phyloP scores from a whole-genome alignment of 192 early-diverging fungal genomes.

The Umbelopsis isabellina region DNA sequence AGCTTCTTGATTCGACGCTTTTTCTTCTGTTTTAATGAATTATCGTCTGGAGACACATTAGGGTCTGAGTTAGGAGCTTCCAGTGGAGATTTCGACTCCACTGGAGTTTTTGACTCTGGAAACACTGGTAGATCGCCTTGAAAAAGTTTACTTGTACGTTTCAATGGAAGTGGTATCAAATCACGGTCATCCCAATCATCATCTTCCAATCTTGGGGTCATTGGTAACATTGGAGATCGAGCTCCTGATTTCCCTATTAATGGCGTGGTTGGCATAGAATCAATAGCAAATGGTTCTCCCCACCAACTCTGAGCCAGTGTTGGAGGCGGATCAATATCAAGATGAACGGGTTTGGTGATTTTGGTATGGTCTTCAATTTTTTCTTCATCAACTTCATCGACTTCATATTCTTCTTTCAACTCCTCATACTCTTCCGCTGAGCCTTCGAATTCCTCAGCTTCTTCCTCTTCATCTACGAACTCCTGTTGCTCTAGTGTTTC shows the following conservation, averaged over 20 bases:
- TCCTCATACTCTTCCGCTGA: not conserved
- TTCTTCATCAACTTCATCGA: not conserved
- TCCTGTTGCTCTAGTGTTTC: not conserved
- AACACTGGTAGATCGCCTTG: not conserved
- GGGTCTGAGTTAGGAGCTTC: not conserved
- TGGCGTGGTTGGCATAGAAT: conserved; percentile 12
- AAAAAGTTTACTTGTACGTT: conserved; percentile 28
- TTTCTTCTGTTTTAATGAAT: not conserved
- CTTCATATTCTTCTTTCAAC: not conserved
- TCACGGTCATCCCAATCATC: conserved; percentile 38
- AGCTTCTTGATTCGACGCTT: conserved; percentile 12
- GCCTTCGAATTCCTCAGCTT: not conserved
- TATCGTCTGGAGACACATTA: not conserved
- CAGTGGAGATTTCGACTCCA: not conserved
- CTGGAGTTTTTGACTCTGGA: not conserved
- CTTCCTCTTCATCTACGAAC: not conserved
- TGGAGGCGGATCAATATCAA: not conserved
- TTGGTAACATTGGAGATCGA: not conserved
- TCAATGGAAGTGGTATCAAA: conserved; percentile 36
- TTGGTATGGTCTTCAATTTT: not conserved
- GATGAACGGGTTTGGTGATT: not conserved
- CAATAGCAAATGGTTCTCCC: conserved; percentile 25
- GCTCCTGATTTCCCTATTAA: not conserved
- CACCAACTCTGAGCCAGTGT: not conserved
- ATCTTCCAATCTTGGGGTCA: conserved; percentile 11